These are phyloP conservation scores for Eucalyptus cloeziana DNA, from an alignment of 345 rosid genomes.

Conservation along the genomic window DNA sequence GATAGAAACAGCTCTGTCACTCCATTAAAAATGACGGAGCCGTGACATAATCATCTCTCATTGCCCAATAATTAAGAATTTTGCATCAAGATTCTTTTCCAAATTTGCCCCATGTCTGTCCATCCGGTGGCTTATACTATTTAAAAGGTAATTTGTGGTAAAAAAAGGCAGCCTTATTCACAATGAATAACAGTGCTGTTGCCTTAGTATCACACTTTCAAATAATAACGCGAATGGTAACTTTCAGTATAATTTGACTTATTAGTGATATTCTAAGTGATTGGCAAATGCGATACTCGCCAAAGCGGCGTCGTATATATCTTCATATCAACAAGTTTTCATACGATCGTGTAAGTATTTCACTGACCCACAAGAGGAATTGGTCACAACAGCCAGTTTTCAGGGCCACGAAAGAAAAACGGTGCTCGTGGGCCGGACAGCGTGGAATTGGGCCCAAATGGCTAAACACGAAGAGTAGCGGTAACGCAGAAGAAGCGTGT, in stretches of 20 bases:
- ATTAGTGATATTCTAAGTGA: background rate
- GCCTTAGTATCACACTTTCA: background rate
- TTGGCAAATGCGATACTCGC: background rate
- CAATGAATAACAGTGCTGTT: background rate
- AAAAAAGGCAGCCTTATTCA: background rate
- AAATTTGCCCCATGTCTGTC: background rate
- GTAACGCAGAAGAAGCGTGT: background rate
- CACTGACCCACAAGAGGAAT: background rate
- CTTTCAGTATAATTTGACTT: background rate
- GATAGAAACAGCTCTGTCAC: background rate
- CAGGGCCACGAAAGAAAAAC: background rate
- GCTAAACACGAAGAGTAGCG: background rate
- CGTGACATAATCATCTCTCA: background rate
- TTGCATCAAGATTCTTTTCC: background rate
- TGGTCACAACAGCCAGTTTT: background rate
- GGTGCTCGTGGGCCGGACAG: background rate
- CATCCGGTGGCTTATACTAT: too few species aligned
- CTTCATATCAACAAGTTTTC: background rate
- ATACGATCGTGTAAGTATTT: background rate
- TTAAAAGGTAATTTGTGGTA: background rate
- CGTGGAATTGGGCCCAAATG: background rate
- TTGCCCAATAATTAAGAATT: background rate
- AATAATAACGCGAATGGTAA: background rate
- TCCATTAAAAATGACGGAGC: background rate
- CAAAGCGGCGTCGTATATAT: background rate